Conservation (phyloP, 129 eudicot species). For the Flaveria ramosissima region DNA sequence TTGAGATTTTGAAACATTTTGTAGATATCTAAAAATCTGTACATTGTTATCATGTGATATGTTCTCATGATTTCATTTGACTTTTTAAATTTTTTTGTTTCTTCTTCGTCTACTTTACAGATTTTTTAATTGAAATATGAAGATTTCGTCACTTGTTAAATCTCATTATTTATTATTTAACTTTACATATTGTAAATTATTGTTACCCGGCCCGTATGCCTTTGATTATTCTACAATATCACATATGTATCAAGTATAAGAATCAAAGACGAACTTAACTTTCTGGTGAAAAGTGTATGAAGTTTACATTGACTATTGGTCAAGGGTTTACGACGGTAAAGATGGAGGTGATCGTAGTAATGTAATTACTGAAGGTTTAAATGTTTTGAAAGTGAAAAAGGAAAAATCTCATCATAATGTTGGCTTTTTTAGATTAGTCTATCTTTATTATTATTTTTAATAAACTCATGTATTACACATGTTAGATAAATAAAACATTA, state of each 20-base stretch:
- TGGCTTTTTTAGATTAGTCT: too few relatives aligned
- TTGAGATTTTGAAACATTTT: slow-evolving; percentile 9
- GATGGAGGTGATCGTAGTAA: too few relatives aligned
- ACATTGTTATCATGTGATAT: slow-evolving; percentile 23
- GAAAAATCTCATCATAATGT: too few relatives aligned
- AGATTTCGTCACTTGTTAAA: slow-evolving; percentile 18
- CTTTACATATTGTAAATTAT: background rate
- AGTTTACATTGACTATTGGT: too few relatives aligned
- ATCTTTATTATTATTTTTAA: too few relatives aligned
- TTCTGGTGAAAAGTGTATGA: too few relatives aligned
- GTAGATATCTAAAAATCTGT: slow-evolving; percentile 10
- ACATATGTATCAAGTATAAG: background rate
- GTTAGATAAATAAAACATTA: too few relatives aligned
- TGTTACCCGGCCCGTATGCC: background rate
- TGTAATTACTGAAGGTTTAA: too few relatives aligned
- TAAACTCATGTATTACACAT: too few relatives aligned
- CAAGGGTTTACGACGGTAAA: too few relatives aligned
- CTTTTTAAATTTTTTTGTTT: background rate
- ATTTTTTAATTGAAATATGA: background rate
- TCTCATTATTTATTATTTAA: slow-evolving; percentile 5
- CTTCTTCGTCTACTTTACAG: background rate
- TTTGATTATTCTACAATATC: slow-evolving; percentile 11
- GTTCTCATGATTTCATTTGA: slow-evolving; percentile 21
- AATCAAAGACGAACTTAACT: too few relatives aligned
- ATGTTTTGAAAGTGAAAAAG: too few relatives aligned